Percentiles rank a stretch among this genome's conserved stretches.
These are phyloP conservation scores for Pestalotiopsis sp. DNA, from an alignment of 2,329 filamentous ascomycete species.

Conservation along the genomic window DNA sequence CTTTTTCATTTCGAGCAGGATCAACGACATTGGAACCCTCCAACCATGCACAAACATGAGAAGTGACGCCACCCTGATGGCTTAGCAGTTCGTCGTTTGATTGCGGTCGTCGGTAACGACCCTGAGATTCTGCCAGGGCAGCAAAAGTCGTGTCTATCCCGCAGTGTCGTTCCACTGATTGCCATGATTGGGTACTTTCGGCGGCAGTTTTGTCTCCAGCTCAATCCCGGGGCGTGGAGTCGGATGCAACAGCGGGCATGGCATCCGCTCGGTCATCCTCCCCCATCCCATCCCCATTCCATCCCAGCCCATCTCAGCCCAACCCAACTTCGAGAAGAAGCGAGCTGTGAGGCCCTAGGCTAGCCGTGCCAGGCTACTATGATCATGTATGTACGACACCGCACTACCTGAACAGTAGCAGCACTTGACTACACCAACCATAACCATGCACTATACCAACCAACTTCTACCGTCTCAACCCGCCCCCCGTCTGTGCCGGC, in stretches of 20 bases:
- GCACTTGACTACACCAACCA: no score
- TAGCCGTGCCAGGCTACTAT: not conserved
- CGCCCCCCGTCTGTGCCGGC: not conserved
- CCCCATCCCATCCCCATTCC: not conserved
- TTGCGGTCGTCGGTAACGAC: not conserved
- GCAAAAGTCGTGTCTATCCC: not conserved
- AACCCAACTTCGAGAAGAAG: not conserved
- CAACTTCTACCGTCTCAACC: no score
- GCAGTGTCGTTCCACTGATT: slow-evolving; percentile 5
- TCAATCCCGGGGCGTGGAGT: slow-evolving; percentile 3
- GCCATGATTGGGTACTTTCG: not conserved
- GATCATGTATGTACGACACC: no score
- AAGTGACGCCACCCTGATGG: not conserved
- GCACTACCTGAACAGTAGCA: no score
- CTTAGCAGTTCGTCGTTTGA: not conserved
- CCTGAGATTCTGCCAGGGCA: not conserved
- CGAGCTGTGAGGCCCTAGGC: not conserved
- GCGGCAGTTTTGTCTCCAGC: slow-evolving; percentile 2
- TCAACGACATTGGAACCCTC: not conserved
- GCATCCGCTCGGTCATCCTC: not conserved
- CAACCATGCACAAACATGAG: not conserved
- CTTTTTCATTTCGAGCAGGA: not conserved
- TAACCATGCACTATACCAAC: no score
- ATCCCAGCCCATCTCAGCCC: not conserved
- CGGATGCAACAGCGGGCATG: not conserved